Conservation (phyloP, 805 yeast genomes). For the Monosporozyma yasuniensis region DNA sequence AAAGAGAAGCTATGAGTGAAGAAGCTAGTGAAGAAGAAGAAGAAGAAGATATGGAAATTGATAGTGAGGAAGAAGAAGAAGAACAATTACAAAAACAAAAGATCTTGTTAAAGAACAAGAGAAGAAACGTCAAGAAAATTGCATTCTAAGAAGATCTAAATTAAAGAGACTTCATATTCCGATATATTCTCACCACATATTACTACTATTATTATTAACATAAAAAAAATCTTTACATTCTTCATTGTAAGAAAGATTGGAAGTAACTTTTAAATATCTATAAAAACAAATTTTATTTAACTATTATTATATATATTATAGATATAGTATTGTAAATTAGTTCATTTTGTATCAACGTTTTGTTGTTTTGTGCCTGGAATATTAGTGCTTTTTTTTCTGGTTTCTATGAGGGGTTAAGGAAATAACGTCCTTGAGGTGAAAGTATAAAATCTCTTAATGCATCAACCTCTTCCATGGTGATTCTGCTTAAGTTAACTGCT, state of each 20-base stretch:
- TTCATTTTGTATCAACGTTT: background rate
- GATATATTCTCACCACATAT: background rate
- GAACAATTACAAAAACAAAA: slow-evolving; percentile 45
- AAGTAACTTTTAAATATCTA: background rate
- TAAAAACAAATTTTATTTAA: background rate
- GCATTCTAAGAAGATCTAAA: slow-evolving; percentile 19
- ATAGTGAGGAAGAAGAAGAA: slow-evolving; percentile 41
- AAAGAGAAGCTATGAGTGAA: slow-evolving; percentile 41
- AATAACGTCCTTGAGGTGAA: background rate
- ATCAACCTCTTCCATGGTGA: slow-evolving; percentile 9
- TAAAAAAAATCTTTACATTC: background rate
- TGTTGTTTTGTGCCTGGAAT: background rate
- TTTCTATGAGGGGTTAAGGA: background rate
- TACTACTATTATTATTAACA: background rate
- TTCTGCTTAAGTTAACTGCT: slow-evolving; percentile 8
- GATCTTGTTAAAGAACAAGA: slow-evolving; percentile 50
- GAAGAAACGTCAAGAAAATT: slow-evolving; percentile 37
- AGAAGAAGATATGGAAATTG: slow-evolving; percentile 38
- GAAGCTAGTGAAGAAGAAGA: slow-evolving; percentile 38
- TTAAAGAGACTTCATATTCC: background rate
- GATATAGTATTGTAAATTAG: background rate
- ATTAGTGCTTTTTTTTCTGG: background rate
- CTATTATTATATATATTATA: background rate
- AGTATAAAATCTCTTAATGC: slow-evolving; percentile 8
- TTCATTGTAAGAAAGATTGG: background rate